phyloP scores from a whole-genome alignment of 1,284 basidiomycete genomes.

The Cystobasidium sp. region DNA sequence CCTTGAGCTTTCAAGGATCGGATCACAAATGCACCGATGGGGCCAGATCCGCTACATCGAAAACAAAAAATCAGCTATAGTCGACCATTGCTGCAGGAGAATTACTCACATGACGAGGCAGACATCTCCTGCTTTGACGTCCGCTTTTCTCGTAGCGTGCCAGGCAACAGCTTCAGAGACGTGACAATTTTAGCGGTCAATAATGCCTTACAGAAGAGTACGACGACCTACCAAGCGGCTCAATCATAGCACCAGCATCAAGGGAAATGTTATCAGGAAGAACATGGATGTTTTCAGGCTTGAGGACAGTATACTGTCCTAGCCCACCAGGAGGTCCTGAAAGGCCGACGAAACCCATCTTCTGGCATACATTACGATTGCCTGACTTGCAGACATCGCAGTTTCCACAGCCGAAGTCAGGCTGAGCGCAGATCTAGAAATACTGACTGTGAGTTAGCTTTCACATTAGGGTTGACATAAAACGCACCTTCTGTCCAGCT shows the following conservation, averaged over 20 bases:
- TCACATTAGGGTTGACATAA: neutral
- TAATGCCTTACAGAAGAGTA: neutral
- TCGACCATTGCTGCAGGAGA: neutral
- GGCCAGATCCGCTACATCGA: slow-evolving; percentile 23
- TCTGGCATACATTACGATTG: slow-evolving; percentile 34
- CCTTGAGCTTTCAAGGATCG: slow-evolving; percentile 43
- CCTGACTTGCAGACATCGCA: slow-evolving; percentile 37
- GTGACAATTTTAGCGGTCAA: neutral
- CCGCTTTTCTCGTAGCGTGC: slow-evolving; percentile 30
- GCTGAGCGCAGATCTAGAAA: slow-evolving; percentile 34
- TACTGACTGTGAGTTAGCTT: slow-evolving; percentile 1
- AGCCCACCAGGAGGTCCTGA: slow-evolving; percentile 42
- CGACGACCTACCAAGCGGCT: slow-evolving; percentile 35
- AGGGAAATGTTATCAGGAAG: slow-evolving; percentile 42
- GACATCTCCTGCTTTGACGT: slow-evolving; percentile 32
- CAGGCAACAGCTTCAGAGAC: slow-evolving; percentile 37
- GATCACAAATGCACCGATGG: slow-evolving; percentile 42
- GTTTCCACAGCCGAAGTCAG: slow-evolving; percentile 37
- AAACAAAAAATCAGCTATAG: neutral
- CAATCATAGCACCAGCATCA: slow-evolving; percentile 44
- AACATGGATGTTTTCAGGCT: slow-evolving; percentile 41
- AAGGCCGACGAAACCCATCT: slow-evolving; percentile 38
- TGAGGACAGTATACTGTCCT: slow-evolving; percentile 36
- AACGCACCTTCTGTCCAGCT: slow-evolving; percentile 34
- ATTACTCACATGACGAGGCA: slow-evolving; percentile 38